Percentiles rank a stretch among this genome's conserved stretches.
Conservation (phyloP, 345 rosid species). For the Acer yangbiense region DNA sequence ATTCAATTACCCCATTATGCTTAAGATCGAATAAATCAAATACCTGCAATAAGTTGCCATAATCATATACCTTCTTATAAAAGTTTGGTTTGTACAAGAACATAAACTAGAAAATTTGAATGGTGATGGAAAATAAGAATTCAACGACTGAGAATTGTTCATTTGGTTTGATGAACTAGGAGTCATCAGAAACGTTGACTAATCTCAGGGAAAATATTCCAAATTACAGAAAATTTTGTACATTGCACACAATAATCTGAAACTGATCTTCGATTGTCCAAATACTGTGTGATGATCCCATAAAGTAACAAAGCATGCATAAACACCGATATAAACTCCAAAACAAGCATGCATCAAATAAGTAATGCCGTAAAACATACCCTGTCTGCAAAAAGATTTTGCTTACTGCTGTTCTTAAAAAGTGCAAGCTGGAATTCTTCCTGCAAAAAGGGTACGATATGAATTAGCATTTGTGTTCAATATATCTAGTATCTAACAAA, state of each 20-base stretch:
- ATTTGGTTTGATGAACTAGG: too few species aligned
- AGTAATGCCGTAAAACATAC: conserved; percentile 29
- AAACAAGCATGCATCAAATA: background rate
- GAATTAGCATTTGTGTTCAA: background rate
- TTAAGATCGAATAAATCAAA: conserved; percentile 62
- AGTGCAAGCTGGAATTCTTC: conserved; percentile 60
- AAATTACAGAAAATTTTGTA: background rate
- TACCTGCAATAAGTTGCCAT: conserved; percentile 42
- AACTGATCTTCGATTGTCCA: background rate
- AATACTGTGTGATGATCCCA: background rate
- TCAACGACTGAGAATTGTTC: too few species aligned
- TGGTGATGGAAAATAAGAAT: background rate
- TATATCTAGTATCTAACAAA: background rate
- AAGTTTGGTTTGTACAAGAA: background rate
- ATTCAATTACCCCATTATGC: conserved; percentile 64
- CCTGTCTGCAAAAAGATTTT: conserved; percentile 59
- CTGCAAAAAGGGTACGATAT: conserved; percentile 27
- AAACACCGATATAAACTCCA: background rate
- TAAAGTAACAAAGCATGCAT: background rate
- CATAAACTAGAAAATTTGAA: background rate
- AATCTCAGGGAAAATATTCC: background rate
- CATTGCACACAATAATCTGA: background rate
- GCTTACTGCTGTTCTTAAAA: conserved; percentile 41
- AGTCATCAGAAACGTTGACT: background rate
- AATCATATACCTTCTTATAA: background rate